Percentiles rank a stretch among this genome's conserved stretches.
Evolutionary conservation across 2,329 filamentous ascomycete species (phyloP).

Genomic region (Talaromyces atroroseus): DNA sequence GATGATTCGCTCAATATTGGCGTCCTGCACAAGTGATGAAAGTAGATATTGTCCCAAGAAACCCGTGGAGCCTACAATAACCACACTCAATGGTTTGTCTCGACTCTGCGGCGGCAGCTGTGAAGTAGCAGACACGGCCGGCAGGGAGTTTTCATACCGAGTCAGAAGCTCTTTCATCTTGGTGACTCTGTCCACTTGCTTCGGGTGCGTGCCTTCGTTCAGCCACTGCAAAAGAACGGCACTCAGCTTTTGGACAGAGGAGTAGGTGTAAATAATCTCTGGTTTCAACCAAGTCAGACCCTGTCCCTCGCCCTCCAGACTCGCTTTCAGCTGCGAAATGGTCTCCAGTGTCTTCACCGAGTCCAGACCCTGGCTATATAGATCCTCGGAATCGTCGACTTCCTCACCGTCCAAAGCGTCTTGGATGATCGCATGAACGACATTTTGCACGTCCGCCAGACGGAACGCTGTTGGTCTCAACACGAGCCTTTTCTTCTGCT

Average conservation of each 20-base stretch:
- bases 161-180: not conserved
- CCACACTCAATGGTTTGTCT: not conserved
- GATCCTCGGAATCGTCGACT: not conserved
- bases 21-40: not conserved
- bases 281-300: not conserved
- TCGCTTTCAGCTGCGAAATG: not conserved
- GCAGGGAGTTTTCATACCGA: not conserved
- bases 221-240: not conserved
- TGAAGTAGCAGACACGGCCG: not conserved
- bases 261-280: constrained; percentile 3
- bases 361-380: constrained; percentile 7
- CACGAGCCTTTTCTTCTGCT: not conserved
- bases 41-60: constrained; percentile 7
- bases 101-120: too few relatives aligned
- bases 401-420: not conserved
- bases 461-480: constrained; percentile 3
- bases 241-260: not conserved
- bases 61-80: constrained; percentile 4
- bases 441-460: not conserved
- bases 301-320: not conserved
- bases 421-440: constrained; percentile 2
- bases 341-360: constrained; percentile 4
- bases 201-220: not conserved
- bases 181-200: not conserved
- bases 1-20: not conserved